Evolutionary conservation across 1,284 basidiomycete species (phyloP).

Genomic region (Macrocybe sp.): DNA sequence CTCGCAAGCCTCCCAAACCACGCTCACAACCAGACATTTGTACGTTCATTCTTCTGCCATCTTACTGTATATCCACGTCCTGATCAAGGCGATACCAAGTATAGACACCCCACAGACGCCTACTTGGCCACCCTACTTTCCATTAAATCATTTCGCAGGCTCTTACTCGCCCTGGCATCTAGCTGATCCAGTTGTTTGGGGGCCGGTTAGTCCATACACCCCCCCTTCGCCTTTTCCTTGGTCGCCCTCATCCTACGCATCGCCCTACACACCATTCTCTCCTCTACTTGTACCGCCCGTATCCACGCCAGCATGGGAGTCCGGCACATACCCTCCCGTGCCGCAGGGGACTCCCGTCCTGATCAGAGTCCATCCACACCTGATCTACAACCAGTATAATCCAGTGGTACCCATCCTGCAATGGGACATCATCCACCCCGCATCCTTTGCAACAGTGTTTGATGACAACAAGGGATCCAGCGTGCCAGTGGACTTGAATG

Average conservation of each 20-base stretch:
- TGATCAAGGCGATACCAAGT: not conserved
- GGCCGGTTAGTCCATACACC: too few relatives aligned
- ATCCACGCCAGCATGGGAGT: conserved; percentile 12
- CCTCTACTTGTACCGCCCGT: not conserved
- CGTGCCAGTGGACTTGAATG: conserved; percentile 18
- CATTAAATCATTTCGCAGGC: too few relatives aligned
- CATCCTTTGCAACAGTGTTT: conserved; percentile 23
- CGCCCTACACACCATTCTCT: not conserved
- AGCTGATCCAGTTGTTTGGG: too few relatives aligned
- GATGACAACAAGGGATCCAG: conserved; percentile 20
- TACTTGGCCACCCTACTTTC: too few relatives aligned
- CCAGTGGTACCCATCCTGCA: conserved; percentile 23
- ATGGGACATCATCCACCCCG: conserved; percentile 30
- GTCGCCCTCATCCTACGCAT: not conserved
- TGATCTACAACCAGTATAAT: conserved; percentile 27
- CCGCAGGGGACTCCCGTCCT: conserved; percentile 23
- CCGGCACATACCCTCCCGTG: conserved; percentile 25
- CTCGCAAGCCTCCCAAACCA: not conserved
- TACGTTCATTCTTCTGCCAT: not conserved
- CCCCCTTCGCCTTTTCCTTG: too few relatives aligned
- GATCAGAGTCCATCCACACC: conserved; percentile 23
- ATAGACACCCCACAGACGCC: too few relatives aligned
- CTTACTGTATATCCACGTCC: not conserved
- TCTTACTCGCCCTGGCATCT: too few relatives aligned
- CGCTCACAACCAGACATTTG: not conserved